Evolutionary conservation across 306 rosid genomes (phyloP).

Genomic region (Morella rubra): DNA sequence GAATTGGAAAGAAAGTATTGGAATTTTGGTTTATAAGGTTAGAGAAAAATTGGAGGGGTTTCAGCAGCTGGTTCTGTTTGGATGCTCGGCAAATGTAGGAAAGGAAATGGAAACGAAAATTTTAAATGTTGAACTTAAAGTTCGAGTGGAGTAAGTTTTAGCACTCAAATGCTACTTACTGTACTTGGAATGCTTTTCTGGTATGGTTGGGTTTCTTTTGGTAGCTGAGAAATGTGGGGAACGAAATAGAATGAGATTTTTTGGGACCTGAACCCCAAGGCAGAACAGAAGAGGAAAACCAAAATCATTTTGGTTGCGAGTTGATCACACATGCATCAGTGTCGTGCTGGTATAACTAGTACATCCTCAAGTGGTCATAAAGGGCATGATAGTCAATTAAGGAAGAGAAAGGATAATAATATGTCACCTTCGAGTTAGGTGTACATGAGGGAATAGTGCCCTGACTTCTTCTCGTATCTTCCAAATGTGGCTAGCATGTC

Average conservation of each 20-base stretch:
- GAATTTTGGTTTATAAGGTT: neutral
- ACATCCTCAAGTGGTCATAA: too few species aligned
- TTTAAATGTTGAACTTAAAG: neutral
- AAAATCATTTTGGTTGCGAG: neutral
- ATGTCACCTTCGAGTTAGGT: neutral
- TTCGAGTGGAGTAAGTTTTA: neutral
- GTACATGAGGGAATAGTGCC: neutral
- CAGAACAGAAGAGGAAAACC: neutral
- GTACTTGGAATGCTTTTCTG: neutral
- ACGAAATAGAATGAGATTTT: neutral
- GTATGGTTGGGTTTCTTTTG: neutral
- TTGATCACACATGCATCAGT: too few species aligned
- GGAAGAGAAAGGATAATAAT: too few species aligned
- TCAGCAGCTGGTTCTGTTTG: neutral
- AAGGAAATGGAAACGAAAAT: neutral
- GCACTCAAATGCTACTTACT: neutral
- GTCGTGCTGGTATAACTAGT: too few species aligned
- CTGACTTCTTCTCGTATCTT: neutral
- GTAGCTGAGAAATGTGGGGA: neutral
- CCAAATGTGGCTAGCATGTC: neutral
- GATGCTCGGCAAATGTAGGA: conserved; percentile 1
- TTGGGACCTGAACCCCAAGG: neutral
- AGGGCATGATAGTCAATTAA: too few species aligned
- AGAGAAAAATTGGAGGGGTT: neutral
- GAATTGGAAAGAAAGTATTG: neutral